Evolutionary conservation across 257 asterid species (phyloP), one percentile per base, ranked within the genome.

Genomic region (Solanum arcanum): DNA sequence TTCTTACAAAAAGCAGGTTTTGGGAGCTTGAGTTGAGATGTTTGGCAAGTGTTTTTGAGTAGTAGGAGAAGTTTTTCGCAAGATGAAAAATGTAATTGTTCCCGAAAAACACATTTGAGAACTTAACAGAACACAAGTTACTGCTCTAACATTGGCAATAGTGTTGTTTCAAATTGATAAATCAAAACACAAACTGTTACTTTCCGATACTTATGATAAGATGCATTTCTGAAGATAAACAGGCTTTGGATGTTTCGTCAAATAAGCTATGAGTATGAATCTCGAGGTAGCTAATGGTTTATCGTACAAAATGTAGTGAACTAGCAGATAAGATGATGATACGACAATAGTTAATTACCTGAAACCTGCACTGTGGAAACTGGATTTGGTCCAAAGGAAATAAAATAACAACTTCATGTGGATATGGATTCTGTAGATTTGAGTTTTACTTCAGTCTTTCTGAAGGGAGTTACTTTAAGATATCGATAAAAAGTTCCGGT

Each of bases 401-500:
- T 21, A 23, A 6, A 83, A 86, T 86, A 37, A 41, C n/a, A 47
- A 41, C 44, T 25, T 42, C 86, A 46, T n/a, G 59, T 62, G 80
- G 84, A 64, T 14, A 84, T 64, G 44, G 84, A 16, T 7, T 83
- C 47, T 15, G 64, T 84, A 84, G 37, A 69, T 84, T 60, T 84
- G 74, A 35, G 12, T 64, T 74, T 87, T 44, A 91, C 83, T 92
- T 93, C 60, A 88, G 85, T 94, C 97, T 93, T 90, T 93, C 95
- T 87, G 89, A 88, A 86, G 92, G 93, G 39, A 93, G 93, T 88
- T 39, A 92, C 75, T 87, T 95, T 94, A 60, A 92, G 96, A 88
- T 94, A 95, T 89, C 95, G 92, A 7, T 94, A 94, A 86, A 91
- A 47, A 20, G 69, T 93, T 44, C 94, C 95, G 78, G 92, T 93